Percentiles rank a stretch among this genome's conserved stretches.
phyloP scores from a whole-genome alignment of 108 stramenopile species.

The Cyclostephanos tholiformis region DNA sequence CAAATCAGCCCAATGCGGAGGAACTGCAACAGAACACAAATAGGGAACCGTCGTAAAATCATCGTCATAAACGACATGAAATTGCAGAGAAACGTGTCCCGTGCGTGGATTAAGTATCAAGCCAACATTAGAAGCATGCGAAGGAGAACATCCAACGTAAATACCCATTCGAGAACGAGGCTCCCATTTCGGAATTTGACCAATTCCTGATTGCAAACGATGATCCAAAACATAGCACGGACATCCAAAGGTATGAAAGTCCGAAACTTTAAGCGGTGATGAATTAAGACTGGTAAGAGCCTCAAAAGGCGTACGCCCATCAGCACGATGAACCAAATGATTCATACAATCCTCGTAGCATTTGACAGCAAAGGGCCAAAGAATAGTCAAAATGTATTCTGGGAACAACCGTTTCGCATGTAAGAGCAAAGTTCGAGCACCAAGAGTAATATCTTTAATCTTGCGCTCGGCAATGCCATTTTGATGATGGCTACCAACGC shows the following conservation, averaged over 20 bases:
- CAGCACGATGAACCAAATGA: constrained; percentile 27
- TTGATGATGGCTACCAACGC: too few species aligned
- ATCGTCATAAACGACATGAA: constrained; percentile 37
- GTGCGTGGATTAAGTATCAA: constrained; percentile 41
- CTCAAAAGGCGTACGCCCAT: not conserved
- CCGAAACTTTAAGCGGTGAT: not conserved
- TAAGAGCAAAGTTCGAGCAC: constrained; percentile 12
- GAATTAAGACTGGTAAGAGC: not conserved
- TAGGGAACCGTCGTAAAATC: constrained; percentile 30
- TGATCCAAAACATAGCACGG: constrained; percentile 27
- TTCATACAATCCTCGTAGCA: constrained; percentile 43
- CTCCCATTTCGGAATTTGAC: constrained; percentile 37
- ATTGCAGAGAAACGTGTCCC: constrained; percentile 35
- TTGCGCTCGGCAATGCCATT: constrained; percentile 32
- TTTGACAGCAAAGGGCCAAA: too few species aligned
- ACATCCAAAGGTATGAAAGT: constrained; percentile 27
- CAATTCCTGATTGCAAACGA: constrained; percentile 13
- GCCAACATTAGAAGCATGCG: constrained; percentile 28
- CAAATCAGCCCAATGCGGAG: constrained; percentile 14
- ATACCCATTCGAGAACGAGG: constrained; percentile 29
- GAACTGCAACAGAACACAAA: not conserved
- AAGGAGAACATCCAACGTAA: constrained; percentile 34
- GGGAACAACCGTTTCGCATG: constrained; percentile 23
- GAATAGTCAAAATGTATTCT: constrained; percentile 20
- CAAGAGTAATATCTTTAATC: too few species aligned